Conservation (phyloP, 805 yeast species). For the Metschnikowia peoriensis region DNA sequence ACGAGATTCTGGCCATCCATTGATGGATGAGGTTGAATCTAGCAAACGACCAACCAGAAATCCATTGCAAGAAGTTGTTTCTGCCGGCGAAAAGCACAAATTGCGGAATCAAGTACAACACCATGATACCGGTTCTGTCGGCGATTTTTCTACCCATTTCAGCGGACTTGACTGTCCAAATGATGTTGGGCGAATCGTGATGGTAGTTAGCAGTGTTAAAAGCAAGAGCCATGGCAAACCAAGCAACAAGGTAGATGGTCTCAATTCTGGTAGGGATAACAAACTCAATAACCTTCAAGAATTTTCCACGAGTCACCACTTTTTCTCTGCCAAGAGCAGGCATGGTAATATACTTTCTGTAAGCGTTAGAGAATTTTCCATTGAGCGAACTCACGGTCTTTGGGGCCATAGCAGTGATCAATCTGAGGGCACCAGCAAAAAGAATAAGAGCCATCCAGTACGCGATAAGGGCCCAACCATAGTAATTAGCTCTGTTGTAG, state of each 20-base stretch:
- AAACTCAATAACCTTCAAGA: slow-evolving; percentile 19
- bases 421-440: slow-evolving; percentile 39
- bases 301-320: slow-evolving; percentile 7
- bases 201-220: slow-evolving; percentile 13
- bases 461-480: slow-evolving; percentile 41
- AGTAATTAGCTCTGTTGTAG: slow-evolving; percentile 38
- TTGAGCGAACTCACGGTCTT: slow-evolving; percentile 26
- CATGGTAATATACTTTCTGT: slow-evolving; percentile 26
- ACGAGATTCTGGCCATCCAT: slow-evolving; percentile 57
- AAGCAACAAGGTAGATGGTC: slow-evolving; percentile 23
- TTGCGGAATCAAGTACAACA: slow-evolving; percentile 51
- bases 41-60: slow-evolving; percentile 63
- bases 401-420: slow-evolving; percentile 41
- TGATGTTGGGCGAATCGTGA: slow-evolving; percentile 12
- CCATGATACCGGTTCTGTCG: slow-evolving; percentile 54
- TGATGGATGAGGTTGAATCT: slow-evolving; percentile 65
- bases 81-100: slow-evolving; percentile 64
- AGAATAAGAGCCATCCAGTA: slow-evolving; percentile 50
- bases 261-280: slow-evolving; percentile 32
- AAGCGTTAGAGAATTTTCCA: slow-evolving; percentile 27
- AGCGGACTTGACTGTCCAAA: slow-evolving; percentile 3
- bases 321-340: slow-evolving; percentile 26
- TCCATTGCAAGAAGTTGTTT: slow-evolving; percentile 61
- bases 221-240: slow-evolving; percentile 13
- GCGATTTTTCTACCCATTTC: slow-evolving; percentile 33